phyloP scores from a whole-genome alignment of 1,139 yeast genomes.

The Yamadazyma membranifaciens region DNA sequence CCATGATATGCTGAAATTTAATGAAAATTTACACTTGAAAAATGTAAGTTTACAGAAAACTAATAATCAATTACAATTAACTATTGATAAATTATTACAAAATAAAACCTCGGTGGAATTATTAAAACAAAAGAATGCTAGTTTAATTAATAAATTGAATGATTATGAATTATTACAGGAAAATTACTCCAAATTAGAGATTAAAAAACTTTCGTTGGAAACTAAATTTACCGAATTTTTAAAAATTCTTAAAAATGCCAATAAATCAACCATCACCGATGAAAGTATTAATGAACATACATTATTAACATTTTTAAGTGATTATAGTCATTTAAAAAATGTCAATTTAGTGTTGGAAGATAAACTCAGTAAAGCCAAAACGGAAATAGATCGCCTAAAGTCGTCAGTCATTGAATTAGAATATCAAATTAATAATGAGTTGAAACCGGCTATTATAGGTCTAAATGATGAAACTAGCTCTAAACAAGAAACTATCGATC shows the following conservation, averaged over 20 bases:
- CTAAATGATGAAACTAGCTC: conserved; percentile 22
- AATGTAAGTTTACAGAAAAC: conserved; percentile 30
- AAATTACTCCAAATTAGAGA: conserved; percentile 48
- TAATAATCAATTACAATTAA: conserved; percentile 28
- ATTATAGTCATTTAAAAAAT: conserved; percentile 36
- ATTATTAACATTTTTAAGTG: conserved; percentile 28
- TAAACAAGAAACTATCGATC: conserved; percentile 31
- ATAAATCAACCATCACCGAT: conserved; percentile 23
- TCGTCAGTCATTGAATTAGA: conserved; percentile 16
- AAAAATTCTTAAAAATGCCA: conserved; percentile 17
- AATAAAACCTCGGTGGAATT: conserved; percentile 39
- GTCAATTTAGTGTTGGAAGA: conserved; percentile 39
- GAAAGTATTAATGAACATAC: conserved; percentile 17
- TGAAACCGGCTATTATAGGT: conserved; percentile 19
- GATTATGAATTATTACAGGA: conserved; percentile 45
- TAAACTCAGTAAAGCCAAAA: conserved; percentile 30
- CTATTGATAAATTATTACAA: conserved; percentile 34
- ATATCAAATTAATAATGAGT: conserved; percentile 12
- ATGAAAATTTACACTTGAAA: conserved; percentile 27
- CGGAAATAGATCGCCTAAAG: conserved; percentile 16
- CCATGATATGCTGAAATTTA: conserved; percentile 17
- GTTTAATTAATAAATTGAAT: conserved; percentile 35
- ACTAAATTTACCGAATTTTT: conserved; percentile 38
- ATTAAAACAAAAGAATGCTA: conserved; percentile 36
- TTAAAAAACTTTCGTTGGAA: conserved; percentile 50